Evolutionary conservation across 352 stramenopile species (phyloP).

Genomic region (Phytophthora nicotianae): DNA sequence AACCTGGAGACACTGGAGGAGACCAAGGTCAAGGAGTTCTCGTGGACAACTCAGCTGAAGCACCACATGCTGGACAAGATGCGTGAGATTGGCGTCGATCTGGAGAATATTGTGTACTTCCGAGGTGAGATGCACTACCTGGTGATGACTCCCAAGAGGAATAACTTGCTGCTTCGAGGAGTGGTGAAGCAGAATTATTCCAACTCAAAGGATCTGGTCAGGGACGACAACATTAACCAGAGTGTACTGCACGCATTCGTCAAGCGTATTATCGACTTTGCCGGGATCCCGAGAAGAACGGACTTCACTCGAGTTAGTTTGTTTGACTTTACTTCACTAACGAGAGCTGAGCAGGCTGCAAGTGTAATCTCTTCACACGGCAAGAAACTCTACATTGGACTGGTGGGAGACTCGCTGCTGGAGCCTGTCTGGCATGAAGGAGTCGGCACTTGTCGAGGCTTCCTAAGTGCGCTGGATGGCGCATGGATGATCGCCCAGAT

Average conservation of each 20-base stretch:
- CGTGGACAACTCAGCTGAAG: conserved; percentile 5
- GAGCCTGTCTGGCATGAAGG: conserved; percentile 86
- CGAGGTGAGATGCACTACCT: conserved; percentile 84
- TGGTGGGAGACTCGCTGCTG: conserved; percentile 76
- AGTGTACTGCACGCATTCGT: conserved; percentile 58
- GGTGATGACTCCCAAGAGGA: conserved; percentile 74
- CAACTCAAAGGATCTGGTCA: conserved; percentile 54
- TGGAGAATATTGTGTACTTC: conserved; percentile 78
- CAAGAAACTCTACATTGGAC: conserved; percentile 76
- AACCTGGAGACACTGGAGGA: conserved; percentile 68
- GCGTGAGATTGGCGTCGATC: not conserved
- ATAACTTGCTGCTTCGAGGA: conserved; percentile 61
- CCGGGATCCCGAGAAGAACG: conserved; percentile 56
- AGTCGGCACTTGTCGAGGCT: conserved; percentile 75
- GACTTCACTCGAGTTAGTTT: conserved; percentile 63
- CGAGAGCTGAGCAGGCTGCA: conserved; percentile 62
- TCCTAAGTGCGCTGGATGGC: conserved; percentile 70
- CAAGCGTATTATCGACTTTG: conserved; percentile 61
- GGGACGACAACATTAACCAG: conserved; percentile 60
- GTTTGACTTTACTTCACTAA: conserved; percentile 80
- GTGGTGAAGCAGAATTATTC: conserved; percentile 69
- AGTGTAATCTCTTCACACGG: conserved; percentile 55
- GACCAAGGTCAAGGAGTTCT: conserved; percentile 70
- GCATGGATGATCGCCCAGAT: conserved; percentile 76
- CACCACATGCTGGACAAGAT: not conserved